A percentile compares a stretch with the other conserved stretches of the same genome.
phyloP scores from a whole-genome alignment of 1,284 basidiomycete species.

The Heterobasidion parviporum region DNA sequence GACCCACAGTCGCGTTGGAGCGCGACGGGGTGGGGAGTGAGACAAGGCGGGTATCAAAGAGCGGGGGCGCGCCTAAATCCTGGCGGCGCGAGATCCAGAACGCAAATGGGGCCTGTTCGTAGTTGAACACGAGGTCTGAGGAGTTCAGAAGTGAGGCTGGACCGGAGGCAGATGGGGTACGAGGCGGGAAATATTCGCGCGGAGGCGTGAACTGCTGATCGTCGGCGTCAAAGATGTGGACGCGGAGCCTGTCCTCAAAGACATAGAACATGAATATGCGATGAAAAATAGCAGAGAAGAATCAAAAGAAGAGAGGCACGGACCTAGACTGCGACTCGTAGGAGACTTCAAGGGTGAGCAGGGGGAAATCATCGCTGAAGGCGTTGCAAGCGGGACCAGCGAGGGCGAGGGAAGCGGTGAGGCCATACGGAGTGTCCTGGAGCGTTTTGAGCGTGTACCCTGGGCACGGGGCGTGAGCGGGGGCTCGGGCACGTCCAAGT shows the following conservation, averaged over 20 bases:
- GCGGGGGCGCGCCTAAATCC: slow-evolving; percentile 42
- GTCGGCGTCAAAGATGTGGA: slow-evolving; percentile 67
- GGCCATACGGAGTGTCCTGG: slow-evolving; percentile 34
- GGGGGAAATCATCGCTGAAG: slow-evolving; percentile 58
- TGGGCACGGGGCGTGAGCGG: slow-evolving; percentile 9
- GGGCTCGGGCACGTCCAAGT: too few relatives aligned
- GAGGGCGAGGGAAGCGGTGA: slow-evolving; percentile 50
- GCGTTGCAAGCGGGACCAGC: slow-evolving; percentile 61
- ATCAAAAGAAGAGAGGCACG: neutral
- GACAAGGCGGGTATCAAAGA: slow-evolving; percentile 66
- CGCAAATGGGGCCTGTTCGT: slow-evolving; percentile 56
- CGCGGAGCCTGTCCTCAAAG: slow-evolving; percentile 48
- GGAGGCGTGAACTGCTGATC: slow-evolving; percentile 66
- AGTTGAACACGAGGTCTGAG: slow-evolving; percentile 64
- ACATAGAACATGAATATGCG: slow-evolving; percentile 3
- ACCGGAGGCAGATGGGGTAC: slow-evolving; percentile 21
- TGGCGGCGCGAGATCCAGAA: slow-evolving; percentile 73
- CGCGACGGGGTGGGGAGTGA: slow-evolving; percentile 39
- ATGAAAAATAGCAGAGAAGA: neutral
- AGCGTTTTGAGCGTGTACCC: slow-evolving; percentile 48
- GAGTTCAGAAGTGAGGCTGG: slow-evolving; percentile 22
- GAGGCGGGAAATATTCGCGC: slow-evolving; percentile 43
- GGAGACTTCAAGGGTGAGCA: slow-evolving; percentile 57
- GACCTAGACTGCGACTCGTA: slow-evolving; percentile 55
- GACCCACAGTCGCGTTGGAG: slow-evolving; percentile 38